Conservation (phyloP, 2,329 filamentous ascomycete species). For the Stenocarpella maydis region DNA sequence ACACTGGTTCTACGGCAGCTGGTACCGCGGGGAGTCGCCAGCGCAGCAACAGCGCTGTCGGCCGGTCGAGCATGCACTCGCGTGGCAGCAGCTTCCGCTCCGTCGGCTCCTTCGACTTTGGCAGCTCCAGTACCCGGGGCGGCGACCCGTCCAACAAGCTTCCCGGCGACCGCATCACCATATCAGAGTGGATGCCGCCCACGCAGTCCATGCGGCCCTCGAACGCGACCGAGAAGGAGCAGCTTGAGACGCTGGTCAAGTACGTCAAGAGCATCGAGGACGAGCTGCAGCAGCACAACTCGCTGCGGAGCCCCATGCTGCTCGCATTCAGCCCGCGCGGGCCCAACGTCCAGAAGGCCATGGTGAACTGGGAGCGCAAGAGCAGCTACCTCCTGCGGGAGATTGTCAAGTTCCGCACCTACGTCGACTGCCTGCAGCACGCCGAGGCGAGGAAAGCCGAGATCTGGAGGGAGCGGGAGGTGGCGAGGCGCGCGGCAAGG, state of each 20-base stretch:
- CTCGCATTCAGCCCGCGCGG: conserved; percentile 88
- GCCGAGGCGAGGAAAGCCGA: conserved; percentile 75
- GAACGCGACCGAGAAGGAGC: conserved; percentile 79
- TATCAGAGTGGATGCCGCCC: conserved; percentile 89
- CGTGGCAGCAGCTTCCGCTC: conserved; percentile 60
- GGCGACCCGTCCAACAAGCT: conserved; percentile 59
- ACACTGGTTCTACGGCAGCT: conserved; percentile 41
- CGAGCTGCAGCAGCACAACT: conserved; percentile 87
- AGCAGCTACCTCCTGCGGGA: conserved; percentile 89
- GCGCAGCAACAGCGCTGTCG: conserved; percentile 59
- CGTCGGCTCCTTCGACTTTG: conserved; percentile 68
- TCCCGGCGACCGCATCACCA: conserved; percentile 83
- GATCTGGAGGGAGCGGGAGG: conserved; percentile 70
- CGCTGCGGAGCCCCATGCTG: conserved; percentile 85
- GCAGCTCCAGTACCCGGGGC: conserved; percentile 55
- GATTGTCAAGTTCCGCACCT: conserved; percentile 96
- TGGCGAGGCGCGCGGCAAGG: conserved; percentile 57
- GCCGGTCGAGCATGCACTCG: conserved; percentile 54
- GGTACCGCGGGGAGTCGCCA: conserved; percentile 45
- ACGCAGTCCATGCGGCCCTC: conserved; percentile 90
- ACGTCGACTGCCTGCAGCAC: conserved; percentile 83
- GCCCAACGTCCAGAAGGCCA: conserved; percentile 80
- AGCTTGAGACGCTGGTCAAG: conserved; percentile 74
- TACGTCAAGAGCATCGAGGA: conserved; percentile 89
- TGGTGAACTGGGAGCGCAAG: conserved; percentile 98